Evolutionary conservation across 164 flowering plant species (phyloP).

Genomic region (Magnolia changhungtana): DNA sequence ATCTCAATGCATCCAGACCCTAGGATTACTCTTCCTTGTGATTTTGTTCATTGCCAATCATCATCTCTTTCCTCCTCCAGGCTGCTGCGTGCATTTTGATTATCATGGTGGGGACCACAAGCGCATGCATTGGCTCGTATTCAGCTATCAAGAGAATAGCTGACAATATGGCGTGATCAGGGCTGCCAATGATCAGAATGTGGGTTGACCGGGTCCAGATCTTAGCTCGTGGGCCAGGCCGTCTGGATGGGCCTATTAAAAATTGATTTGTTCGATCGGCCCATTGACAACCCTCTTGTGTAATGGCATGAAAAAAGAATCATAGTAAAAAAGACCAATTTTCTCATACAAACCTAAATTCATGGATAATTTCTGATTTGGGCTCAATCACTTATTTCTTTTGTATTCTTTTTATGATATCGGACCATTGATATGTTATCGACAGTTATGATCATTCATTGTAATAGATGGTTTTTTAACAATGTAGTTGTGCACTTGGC

Average conservation of each 20-base stretch:
- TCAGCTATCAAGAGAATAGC: constrained; percentile 43
- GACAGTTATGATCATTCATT: too few relatives aligned
- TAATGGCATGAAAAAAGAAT: background rate
- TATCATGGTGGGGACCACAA: constrained; percentile 29
- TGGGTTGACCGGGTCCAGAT: background rate
- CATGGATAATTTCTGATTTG: too few relatives aligned
- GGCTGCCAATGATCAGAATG: background rate
- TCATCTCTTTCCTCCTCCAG: constrained; percentile 21
- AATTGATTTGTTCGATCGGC: background rate
- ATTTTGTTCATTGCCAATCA: background rate
- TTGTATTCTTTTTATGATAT: too few relatives aligned
- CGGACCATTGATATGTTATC: too few relatives aligned
- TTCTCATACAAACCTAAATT: too few relatives aligned
- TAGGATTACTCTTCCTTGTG: background rate
- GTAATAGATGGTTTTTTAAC: too few relatives aligned
- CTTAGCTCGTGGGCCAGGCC: background rate
- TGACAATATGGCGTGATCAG: constrained; percentile 12
- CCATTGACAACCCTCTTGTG: background rate
- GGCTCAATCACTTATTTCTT: too few relatives aligned
- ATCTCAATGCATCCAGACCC: too few relatives aligned
- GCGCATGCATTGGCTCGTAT: constrained; percentile 51
- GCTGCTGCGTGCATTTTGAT: constrained; percentile 29
- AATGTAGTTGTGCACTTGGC: too few relatives aligned
- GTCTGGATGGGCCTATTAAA: background rate
- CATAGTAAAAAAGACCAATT: too few relatives aligned